Percentiles rank a stretch among this genome's conserved stretches.
Conservation (phyloP, 1,284 basidiomycete species). For the Trametes sp. region DNA sequence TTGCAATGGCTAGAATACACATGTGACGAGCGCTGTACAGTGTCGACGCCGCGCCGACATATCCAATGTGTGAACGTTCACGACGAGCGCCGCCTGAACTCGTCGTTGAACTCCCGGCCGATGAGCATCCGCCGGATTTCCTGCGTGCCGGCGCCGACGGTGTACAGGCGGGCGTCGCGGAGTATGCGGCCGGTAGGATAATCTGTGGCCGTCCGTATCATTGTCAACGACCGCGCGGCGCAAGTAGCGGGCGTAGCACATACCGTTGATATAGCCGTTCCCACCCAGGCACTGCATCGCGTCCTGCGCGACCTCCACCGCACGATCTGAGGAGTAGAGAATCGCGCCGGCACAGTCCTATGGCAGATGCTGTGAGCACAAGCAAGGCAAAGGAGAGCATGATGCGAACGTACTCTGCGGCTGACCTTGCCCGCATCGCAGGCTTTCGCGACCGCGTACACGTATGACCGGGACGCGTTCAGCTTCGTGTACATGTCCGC, state of each 20-base stretch:
- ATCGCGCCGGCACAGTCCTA: constrained; percentile 96
- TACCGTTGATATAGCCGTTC: constrained; percentile 93
- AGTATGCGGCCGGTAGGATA: constrained; percentile 89
- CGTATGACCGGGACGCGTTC: constrained; percentile 88
- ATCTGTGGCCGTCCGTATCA: constrained; percentile 54
- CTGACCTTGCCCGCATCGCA: constrained; percentile 87
- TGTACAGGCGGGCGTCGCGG: constrained; percentile 86
- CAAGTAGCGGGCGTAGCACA: constrained; percentile 31
- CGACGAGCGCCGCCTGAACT: constrained; percentile 50
- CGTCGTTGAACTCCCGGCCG: constrained; percentile 87
- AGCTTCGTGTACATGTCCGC: constrained; percentile 98
- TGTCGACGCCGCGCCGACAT: not conserved
- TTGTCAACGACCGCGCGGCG: not conserved
- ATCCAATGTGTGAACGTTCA: too few relatives aligned
- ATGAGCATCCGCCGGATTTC: constrained; percentile 93
- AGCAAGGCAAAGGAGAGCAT: not conserved
- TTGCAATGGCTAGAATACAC: not conserved
- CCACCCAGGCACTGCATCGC: constrained; percentile 93
- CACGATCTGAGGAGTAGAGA: constrained; percentile 88
- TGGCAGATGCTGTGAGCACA: constrained; percentile 1
- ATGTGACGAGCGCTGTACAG: not conserved
- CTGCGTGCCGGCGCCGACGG: constrained; percentile 92
- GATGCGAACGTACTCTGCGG: constrained; percentile 65
- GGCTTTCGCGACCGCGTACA: constrained; percentile 91
- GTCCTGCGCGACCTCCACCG: constrained; percentile 90